Percentiles rank a stretch among this genome's conserved stretches.
Conservation (phyloP, 345 rosid species). For the Excoecaria agallocha region DNA sequence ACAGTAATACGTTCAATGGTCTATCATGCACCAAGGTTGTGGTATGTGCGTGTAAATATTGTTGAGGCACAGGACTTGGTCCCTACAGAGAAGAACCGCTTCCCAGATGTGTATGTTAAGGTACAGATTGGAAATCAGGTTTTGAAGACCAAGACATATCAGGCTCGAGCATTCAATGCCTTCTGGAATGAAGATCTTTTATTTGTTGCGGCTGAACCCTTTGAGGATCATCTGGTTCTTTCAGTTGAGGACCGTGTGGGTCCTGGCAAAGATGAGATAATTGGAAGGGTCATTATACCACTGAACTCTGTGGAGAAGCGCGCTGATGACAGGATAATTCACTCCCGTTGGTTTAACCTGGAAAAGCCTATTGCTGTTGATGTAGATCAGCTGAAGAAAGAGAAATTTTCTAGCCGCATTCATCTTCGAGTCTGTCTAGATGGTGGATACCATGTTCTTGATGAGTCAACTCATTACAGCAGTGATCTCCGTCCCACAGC, state of each 20-base stretch:
- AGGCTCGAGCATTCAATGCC: conserved; percentile 30
- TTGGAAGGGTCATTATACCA: conserved; percentile 31
- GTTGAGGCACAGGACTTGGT: conserved; percentile 35
- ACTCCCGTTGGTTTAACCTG: conserved; percentile 39
- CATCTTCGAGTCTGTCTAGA: conserved; percentile 34
- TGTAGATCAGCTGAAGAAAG: conserved; percentile 34
- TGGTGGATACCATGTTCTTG: conserved; percentile 39
- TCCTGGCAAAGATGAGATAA: conserved; percentile 35
- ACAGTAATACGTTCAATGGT: conserved; percentile 34
- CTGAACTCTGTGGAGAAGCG: conserved; percentile 32
- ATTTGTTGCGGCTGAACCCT: conserved; percentile 37
- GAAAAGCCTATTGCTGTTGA: conserved; percentile 33
- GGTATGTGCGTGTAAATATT: conserved; percentile 36
- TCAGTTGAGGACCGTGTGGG: conserved; percentile 34
- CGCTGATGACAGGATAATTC: conserved; percentile 30
- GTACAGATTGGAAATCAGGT: conserved; percentile 34
- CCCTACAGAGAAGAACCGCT: conserved; percentile 30
- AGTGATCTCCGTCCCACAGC: conserved; percentile 39
- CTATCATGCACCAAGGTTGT: conserved; percentile 34
- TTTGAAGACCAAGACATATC: conserved; percentile 29
- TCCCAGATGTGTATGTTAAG: conserved; percentile 35
- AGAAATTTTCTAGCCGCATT: conserved; percentile 33
- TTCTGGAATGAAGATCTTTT: conserved; percentile 38
- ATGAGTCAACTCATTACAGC: conserved; percentile 35
- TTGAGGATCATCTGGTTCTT: conserved; percentile 33